Evolutionary conservation across 23 red algal genomes (phyloP), one percentile per base, ranked within the genome.

Genomic region (Chondrus crispus): DNA sequence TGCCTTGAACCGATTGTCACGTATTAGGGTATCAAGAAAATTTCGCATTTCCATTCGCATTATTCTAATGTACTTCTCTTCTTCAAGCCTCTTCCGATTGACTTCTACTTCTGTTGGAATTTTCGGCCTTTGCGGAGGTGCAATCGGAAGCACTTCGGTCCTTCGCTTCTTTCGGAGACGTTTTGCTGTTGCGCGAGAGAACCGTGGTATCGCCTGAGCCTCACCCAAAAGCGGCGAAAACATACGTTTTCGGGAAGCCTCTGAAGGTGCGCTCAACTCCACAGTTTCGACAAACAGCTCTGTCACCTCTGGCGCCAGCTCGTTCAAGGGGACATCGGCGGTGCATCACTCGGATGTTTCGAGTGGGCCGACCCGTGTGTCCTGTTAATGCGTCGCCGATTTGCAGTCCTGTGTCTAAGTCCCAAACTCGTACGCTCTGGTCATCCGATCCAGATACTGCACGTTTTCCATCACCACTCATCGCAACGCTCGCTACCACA

Each of bases 31-130:
- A 73, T 94, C 95, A 1, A 98, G 72, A 71, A 98, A 93, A 33
- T 40, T 87, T 35, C 96, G 88, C 91, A 98, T 98, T 40, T 92
- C 85, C 87, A 98, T 94, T 11, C 96, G 85, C n/a, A 98, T 40
- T 28, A 48, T 72, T 11, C 96, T 87, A 68, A 98, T 90, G 45
- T 49, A 81, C 39, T 72, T 68, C 33, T 98, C 91, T 32, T 98
- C 96, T 40, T 35, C 46, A 24, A 50, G 82, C 11, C 68, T 35
- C 41, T 87, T 88, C 43, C 46, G 80, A 20, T 38, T 40, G 16
- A 62, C 63, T 57, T 87, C 93, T 38, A 72, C 76, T 37, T 2
- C 35, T 19, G 72, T 66, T 74, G 29, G 79, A 32, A 32, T 12
- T 66, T 68, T 82, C 2, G 85, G 91, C 6, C 53, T 36, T 26